Percentiles rank a stretch among this genome's conserved stretches.
phyloP scores from a whole-genome alignment of 108 stramenopile genomes.

The Nitzschia sp. region DNA sequence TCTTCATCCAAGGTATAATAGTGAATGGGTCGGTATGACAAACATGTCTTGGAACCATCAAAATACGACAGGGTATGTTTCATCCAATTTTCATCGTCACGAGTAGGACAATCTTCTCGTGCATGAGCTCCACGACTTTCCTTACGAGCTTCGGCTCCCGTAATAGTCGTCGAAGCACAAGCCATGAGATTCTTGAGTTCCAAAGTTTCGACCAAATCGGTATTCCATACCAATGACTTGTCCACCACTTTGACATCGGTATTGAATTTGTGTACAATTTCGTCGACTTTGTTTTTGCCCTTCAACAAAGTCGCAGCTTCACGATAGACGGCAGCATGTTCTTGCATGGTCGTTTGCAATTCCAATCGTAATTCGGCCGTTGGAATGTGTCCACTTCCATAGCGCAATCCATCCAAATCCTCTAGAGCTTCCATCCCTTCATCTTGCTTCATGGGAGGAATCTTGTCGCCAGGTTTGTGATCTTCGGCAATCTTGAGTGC shows the following conservation, averaged over 20 bases:
- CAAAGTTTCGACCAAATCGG: slow-evolving; percentile 97
- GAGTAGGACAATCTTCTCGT: slow-evolving; percentile 94
- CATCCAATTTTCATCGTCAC: slow-evolving; percentile 98
- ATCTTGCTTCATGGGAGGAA: slow-evolving; percentile 66
- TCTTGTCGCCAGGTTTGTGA: slow-evolving; percentile 89
- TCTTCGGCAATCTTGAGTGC: slow-evolving; percentile 96
- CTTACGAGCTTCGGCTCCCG: slow-evolving; percentile 95
- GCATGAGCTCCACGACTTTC: slow-evolving; percentile 98
- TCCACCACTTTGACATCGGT: slow-evolving; percentile 89
- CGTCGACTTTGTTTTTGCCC: slow-evolving; percentile 89
- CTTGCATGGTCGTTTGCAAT: slow-evolving; percentile 98
- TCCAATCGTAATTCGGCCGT: slow-evolving; percentile 90
- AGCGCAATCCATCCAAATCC: slow-evolving; percentile 90
- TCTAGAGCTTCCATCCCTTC: slow-evolving; percentile 88
- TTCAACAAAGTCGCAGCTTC: slow-evolving; percentile 85
- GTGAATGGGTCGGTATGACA: slow-evolving; percentile 96
- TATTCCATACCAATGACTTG: slow-evolving; percentile 98
- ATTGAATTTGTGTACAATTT: slow-evolving; percentile 82
- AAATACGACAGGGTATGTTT: slow-evolving; percentile 96
- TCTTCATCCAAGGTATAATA: slow-evolving; percentile 94
- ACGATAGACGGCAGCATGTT: slow-evolving; percentile 99
- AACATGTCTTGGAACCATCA: slow-evolving; percentile 87
- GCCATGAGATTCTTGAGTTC: slow-evolving; percentile 91
- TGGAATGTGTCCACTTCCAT: slow-evolving; percentile 70
- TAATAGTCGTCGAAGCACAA: slow-evolving; percentile 97